phyloP scores from a whole-genome alignment of 768 basidiomycete genomes.

The Coprinopsis sp. region DNA sequence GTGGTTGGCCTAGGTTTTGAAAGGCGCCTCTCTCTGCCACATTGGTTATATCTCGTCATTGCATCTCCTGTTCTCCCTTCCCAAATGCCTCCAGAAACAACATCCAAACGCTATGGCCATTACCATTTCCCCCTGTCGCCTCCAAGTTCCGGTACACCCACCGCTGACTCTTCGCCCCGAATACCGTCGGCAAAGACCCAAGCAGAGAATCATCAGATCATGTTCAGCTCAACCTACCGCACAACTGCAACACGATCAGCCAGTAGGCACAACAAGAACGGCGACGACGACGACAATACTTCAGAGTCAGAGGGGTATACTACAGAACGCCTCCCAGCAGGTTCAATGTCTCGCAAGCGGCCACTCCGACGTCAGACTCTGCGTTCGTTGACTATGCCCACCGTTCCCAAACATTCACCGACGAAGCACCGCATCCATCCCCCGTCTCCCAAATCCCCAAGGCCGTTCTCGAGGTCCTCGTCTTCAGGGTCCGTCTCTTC shows the following conservation, averaged over 20 bases:
- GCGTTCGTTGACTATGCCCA: constrained; percentile 34
- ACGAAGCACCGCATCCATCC: constrained; percentile 21
- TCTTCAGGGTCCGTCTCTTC: constrained; percentile 31
- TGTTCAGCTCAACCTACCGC: no score
- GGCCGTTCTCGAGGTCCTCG: constrained; percentile 31
- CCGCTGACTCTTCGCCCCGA: constrained; percentile 36
- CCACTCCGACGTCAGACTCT: constrained; percentile 26
- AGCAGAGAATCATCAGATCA: constrained; percentile 22
- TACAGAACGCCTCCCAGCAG: constrained; percentile 36
- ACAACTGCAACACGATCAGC: no score
- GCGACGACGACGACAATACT: constrained; percentile 25
- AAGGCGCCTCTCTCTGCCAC: not conserved
- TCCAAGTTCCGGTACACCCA: constrained; percentile 38
- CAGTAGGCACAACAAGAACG: no score
- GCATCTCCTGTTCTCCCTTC: not conserved
- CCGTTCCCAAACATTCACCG: constrained; percentile 19
- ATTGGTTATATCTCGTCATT: not conserved
- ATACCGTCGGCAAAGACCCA: constrained; percentile 21
- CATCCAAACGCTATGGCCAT: constrained; percentile 21
- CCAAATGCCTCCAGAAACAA: no score
- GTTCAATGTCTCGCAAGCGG: constrained; percentile 23
- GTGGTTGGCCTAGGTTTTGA: constrained; percentile 4
- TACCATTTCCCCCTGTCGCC: constrained; percentile 45
- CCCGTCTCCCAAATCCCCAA: constrained; percentile 28
- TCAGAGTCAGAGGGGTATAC: constrained; percentile 43